A percentile compares a stretch with the other conserved stretches of the same genome.
Evolutionary conservation across 179 eudicot genomes (phyloP).

Genomic region (Nepenthes alata): DNA sequence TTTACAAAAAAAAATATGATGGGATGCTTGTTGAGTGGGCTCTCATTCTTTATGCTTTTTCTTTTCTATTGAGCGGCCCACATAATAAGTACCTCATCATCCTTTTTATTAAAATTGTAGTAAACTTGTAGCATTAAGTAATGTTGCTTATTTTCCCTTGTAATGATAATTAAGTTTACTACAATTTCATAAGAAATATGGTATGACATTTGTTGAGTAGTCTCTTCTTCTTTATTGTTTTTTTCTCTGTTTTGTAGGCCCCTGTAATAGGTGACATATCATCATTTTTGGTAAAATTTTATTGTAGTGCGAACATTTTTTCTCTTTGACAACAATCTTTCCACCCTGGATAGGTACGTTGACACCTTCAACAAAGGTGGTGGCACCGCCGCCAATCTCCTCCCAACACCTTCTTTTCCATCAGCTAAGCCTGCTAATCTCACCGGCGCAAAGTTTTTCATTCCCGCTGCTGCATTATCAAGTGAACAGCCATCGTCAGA

Average conservation of each 20-base stretch:
- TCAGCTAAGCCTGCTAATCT: conserved; percentile 33
- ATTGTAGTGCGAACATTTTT: too few species aligned
- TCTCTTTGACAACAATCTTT: neutral
- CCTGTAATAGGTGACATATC: neutral
- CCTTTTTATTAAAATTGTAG: too few species aligned
- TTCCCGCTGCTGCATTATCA: conserved; percentile 46
- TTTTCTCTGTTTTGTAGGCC: neutral
- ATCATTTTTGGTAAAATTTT: too few species aligned
- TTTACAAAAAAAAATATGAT: too few species aligned
- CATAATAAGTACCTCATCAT: too few species aligned
- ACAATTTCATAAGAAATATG: neutral
- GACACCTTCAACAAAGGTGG: conserved; percentile 87
- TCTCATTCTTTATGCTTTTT: too few species aligned
- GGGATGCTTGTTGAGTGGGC: too few species aligned
- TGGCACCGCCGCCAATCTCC: conserved; percentile 39
- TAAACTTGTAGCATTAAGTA: neutral
- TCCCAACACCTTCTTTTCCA: conserved; percentile 55
- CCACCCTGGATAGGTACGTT: conserved; percentile 51
- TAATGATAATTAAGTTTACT: neutral
- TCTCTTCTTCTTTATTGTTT: too few species aligned
- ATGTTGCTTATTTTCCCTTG: neutral
- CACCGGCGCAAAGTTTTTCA: conserved; percentile 52
- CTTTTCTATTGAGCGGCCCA: too few species aligned
- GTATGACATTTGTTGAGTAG: too few species aligned
- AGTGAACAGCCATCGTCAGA: conserved; percentile 20